Evolutionary conservation across 371 early-diverging fungal genomes (phyloP).

Genomic region (Rhizopus microsporus): DNA sequence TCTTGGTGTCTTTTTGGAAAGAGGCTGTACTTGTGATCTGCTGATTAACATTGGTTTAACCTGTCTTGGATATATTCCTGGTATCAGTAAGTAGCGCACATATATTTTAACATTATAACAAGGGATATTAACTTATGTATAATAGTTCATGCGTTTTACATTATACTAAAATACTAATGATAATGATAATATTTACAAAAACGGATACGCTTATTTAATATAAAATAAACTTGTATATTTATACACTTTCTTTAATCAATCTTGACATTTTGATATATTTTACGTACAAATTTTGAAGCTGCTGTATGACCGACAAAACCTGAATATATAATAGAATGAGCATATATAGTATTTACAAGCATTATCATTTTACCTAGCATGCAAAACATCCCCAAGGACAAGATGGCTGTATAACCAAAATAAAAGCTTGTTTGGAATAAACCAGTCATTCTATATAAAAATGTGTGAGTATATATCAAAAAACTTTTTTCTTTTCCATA

Average conservation of each 20-base stretch:
- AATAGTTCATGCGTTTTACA: conserved; percentile 37
- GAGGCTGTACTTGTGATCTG: conserved; percentile 73
- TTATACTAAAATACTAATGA: conserved; percentile 33
- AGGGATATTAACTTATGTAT: neutral
- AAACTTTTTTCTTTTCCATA: conserved; percentile 10
- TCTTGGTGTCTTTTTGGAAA: conserved; percentile 66
- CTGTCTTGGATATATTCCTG: conserved; percentile 79
- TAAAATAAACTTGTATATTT: conserved; percentile 1
- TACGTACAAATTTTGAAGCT: conserved; percentile 66
- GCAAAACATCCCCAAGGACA: conserved; percentile 67
- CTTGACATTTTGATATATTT: conserved; percentile 76
- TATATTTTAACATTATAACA: neutral
- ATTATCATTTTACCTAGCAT: conserved; percentile 59
- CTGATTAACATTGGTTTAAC: conserved; percentile 80
- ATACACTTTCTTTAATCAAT: conserved; percentile 50
- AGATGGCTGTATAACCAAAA: conserved; percentile 78
- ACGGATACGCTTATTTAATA: neutral
- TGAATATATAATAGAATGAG: conserved; percentile 6
- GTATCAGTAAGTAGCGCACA: conserved; percentile 48
- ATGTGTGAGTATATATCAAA: neutral
- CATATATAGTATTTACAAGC: neutral
- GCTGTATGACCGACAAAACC: conserved; percentile 66
- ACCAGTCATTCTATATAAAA: conserved; percentile 71
- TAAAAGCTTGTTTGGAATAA: conserved; percentile 80
- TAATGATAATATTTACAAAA: neutral